These are phyloP conservation scores for Apophysomyces ossiformis DNA, from an alignment of 371 early-diverging fungal species.

Conservation along the genomic window DNA sequence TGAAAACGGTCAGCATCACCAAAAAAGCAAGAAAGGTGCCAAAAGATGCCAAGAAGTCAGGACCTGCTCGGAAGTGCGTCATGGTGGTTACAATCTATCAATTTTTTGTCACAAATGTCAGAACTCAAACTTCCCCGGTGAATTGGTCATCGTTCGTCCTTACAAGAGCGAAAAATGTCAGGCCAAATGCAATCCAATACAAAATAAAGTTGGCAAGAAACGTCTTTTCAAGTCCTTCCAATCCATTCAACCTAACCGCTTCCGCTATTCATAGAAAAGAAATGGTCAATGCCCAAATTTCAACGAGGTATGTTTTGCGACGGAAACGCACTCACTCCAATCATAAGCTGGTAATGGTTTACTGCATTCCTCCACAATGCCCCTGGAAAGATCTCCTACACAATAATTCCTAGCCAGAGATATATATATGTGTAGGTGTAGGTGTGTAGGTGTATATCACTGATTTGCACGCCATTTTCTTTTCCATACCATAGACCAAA, in stretches of 20 bases:
- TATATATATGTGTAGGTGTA: background rate
- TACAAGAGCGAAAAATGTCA: conserved; percentile 33
- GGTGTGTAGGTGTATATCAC: background rate
- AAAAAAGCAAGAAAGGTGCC: conserved; percentile 35
- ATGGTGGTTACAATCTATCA: conserved; percentile 19
- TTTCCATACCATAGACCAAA: conserved; percentile 46
- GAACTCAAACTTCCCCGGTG: no score
- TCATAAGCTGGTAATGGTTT: conserved; percentile 43
- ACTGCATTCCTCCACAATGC: conserved; percentile 29
- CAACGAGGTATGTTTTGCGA: background rate
- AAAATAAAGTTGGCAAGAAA: conserved; percentile 40
- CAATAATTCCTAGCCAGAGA: conserved; percentile 39
- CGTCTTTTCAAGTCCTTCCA: conserved; percentile 19
- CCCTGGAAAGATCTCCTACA: conserved; percentile 24
- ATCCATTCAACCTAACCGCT: conserved; percentile 6
- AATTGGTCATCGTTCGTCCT: no score
- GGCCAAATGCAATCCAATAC: conserved; percentile 35
- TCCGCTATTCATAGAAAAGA: conserved; percentile 13
- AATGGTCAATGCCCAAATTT: background rate
- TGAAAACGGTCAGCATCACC: conserved; percentile 33
- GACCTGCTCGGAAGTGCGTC: conserved; percentile 27
- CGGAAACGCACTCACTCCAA: conserved; percentile 33
- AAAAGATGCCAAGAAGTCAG: conserved; percentile 28
- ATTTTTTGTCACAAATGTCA: no score
- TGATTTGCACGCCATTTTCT: background rate